Conservation (phyloP, 805 yeast species). For the Candida endomychidarum region DNA sequence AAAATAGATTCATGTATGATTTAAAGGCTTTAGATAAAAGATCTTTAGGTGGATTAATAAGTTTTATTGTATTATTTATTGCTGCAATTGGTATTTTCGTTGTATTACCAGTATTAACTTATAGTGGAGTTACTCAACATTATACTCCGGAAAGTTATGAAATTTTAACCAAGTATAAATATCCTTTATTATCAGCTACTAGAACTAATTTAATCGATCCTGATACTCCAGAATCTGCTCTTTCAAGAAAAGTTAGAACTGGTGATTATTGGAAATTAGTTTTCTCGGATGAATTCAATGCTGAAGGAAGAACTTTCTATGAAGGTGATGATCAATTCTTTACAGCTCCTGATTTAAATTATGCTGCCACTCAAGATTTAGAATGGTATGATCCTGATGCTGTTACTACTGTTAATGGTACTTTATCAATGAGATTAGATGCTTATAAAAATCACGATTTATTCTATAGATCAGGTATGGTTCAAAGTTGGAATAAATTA, state of each 20-base stretch:
- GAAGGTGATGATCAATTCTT: conserved; percentile 47
- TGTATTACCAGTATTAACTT: conserved; percentile 80
- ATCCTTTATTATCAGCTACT: conserved; percentile 37
- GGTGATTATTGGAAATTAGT: conserved; percentile 39
- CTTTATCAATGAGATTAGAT: conserved; percentile 36
- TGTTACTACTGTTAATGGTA: conserved; percentile 39
- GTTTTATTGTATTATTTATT: conserved; percentile 54
- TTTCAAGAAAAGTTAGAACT: conserved; percentile 19
- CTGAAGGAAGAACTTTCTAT: conserved; percentile 44
- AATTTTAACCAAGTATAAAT: conserved; percentile 45
- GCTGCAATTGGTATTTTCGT: conserved; percentile 72
- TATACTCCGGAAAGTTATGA: conserved; percentile 36
- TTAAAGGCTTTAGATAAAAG: conserved; percentile 64
- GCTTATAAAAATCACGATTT: conserved; percentile 37
- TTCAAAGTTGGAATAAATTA: conserved; percentile 40
- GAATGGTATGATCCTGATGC: conserved; percentile 49
- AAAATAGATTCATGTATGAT: conserved; percentile 62
- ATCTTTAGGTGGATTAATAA: conserved; percentile 61
- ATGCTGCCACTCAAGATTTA: conserved; percentile 44
- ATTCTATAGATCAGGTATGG: conserved; percentile 40
- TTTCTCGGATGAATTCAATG: conserved; percentile 44
- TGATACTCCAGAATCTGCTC: conserved; percentile 37
- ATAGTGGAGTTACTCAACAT: conserved; percentile 57
- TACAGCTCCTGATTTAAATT: conserved; percentile 40
- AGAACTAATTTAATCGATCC: conserved; percentile 39